Conservation (phyloP, 1,284 basidiomycete genomes). For the Ganoderma resinaceum region DNA sequence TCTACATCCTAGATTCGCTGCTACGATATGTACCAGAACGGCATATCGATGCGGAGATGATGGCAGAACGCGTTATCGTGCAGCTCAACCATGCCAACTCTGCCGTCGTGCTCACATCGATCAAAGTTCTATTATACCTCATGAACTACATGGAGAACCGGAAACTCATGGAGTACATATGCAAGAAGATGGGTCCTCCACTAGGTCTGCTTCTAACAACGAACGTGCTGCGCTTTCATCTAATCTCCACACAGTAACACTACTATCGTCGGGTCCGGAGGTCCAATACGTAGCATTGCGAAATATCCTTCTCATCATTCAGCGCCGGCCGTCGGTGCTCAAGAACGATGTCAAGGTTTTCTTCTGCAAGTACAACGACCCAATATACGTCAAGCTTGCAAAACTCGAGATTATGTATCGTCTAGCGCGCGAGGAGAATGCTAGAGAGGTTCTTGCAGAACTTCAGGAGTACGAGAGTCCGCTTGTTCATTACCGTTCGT, state of each 20-base stretch:
- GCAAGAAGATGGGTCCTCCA: slow-evolving; percentile 97
- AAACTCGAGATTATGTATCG: slow-evolving; percentile 99
- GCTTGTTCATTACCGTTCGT: not conserved
- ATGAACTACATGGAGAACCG: slow-evolving; percentile 99
- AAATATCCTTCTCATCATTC: slow-evolving; percentile 97
- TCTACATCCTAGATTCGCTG: slow-evolving; percentile 96
- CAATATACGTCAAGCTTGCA: slow-evolving; percentile 98
- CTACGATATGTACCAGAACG: slow-evolving; percentile 92
- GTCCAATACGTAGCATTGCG: slow-evolving; percentile 98
- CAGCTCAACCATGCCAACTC: slow-evolving; percentile 94
- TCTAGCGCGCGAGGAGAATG: slow-evolving; percentile 90
- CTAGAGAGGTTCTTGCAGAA: slow-evolving; percentile 91
- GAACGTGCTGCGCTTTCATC: not conserved
- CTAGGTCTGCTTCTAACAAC: slow-evolving; percentile 63
- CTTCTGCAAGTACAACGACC: slow-evolving; percentile 99
- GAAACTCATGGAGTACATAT: slow-evolving; percentile 86
- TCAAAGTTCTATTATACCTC: slow-evolving; percentile 95
- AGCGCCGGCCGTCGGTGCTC: slow-evolving; percentile 90
- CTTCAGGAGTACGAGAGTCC: slow-evolving; percentile 81
- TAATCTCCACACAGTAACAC: slow-evolving; percentile 67
- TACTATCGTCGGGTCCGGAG: slow-evolving; percentile 96
- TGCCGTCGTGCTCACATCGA: slow-evolving; percentile 93
- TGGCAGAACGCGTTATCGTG: slow-evolving; percentile 93
- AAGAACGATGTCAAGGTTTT: slow-evolving; percentile 99
- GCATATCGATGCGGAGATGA: slow-evolving; percentile 89